Conservation (phyloP, 2,329 filamentous ascomycete genomes). For the Sarocladium brachiariae region DNA sequence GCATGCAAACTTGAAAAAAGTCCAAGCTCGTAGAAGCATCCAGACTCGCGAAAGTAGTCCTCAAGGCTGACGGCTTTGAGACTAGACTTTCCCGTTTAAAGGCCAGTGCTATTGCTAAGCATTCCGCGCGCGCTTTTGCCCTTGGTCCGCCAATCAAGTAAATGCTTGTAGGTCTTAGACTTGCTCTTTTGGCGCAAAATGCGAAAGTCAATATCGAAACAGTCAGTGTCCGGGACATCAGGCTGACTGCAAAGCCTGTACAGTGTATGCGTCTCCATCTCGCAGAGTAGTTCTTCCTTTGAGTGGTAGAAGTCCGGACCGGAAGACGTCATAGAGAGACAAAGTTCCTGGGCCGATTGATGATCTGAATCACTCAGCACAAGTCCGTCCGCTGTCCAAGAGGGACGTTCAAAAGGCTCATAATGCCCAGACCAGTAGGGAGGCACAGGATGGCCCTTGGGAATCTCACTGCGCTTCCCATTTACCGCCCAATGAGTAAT, state of each 20-base stretch:
- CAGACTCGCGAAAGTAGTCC: no score
- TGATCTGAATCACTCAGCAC: background rate
- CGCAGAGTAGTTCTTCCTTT: constrained; percentile 18
- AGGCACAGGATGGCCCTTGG: background rate
- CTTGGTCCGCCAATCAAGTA: background rate
- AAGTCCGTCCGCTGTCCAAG: background rate
- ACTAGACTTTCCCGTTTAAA: background rate
- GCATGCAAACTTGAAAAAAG: no score
- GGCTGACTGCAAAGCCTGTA: constrained; percentile 15
- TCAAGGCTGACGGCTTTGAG: background rate
- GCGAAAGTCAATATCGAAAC: background rate
- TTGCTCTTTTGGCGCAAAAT: background rate
- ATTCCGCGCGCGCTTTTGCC: background rate
- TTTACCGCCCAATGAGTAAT: constrained; percentile 10
- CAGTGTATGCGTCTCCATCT: constrained; percentile 21
- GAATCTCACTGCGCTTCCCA: constrained; percentile 6
- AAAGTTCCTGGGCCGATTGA: constrained; percentile 18
- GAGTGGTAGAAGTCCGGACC: constrained; percentile 21
- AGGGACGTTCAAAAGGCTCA: background rate
- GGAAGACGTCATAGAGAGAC: constrained; percentile 15
- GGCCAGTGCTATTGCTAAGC: background rate
- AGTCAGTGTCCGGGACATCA: constrained; percentile 7
- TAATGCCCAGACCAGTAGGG: background rate
- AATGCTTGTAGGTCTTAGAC: background rate
- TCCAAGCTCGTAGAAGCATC: no score